These are phyloP conservation scores for Chalciporus sphaerocephalus DNA, from an alignment of 768 basidiomycete genomes.

Conservation along the genomic window DNA sequence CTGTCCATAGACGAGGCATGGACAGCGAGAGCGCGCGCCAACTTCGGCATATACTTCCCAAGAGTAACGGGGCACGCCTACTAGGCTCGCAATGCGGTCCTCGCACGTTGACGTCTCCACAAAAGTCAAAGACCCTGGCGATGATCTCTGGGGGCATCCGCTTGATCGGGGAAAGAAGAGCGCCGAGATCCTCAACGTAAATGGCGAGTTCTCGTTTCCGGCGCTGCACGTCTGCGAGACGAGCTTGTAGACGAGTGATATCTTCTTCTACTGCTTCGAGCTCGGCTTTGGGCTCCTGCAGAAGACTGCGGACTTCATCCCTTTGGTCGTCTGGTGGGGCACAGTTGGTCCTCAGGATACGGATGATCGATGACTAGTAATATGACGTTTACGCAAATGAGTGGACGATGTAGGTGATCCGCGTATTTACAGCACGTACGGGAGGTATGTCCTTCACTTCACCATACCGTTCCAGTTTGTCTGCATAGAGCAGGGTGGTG, in stretches of 20 bases:
- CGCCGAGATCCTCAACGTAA: conserved; percentile 32
- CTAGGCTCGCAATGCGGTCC: conserved; percentile 30
- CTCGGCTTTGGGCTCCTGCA: conserved; percentile 27
- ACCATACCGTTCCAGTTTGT: conserved; percentile 25
- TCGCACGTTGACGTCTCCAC: conserved; percentile 24
- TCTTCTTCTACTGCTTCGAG: conserved; percentile 24
- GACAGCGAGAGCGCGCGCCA: conserved; percentile 28
- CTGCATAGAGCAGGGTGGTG: conserved; percentile 20
- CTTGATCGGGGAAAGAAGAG: conserved; percentile 31
- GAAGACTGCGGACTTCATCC: conserved; percentile 23
- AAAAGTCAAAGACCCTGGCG: conserved; percentile 31
- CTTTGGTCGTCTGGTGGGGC: conserved; percentile 27
- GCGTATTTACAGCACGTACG: conserved; percentile 13
- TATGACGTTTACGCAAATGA: not conserved
- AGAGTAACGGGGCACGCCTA: conserved; percentile 26
- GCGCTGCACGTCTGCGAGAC: conserved; percentile 28
- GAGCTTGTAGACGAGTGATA: conserved; percentile 25
- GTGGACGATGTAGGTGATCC: conserved; percentile 3
- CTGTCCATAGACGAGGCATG: conserved; percentile 30
- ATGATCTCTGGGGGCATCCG: conserved; percentile 34
- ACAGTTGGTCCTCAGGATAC: conserved; percentile 25
- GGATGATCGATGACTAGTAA: conserved; percentile 29
- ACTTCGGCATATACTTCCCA: conserved; percentile 28
- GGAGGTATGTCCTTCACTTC: conserved; percentile 29
- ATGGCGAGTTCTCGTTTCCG: conserved; percentile 25